Evolutionary conservation across 192 early-diverging fungal genomes (phyloP), one percentile per base, ranked within the genome.

Genomic region (Piromyces finnis): DNA sequence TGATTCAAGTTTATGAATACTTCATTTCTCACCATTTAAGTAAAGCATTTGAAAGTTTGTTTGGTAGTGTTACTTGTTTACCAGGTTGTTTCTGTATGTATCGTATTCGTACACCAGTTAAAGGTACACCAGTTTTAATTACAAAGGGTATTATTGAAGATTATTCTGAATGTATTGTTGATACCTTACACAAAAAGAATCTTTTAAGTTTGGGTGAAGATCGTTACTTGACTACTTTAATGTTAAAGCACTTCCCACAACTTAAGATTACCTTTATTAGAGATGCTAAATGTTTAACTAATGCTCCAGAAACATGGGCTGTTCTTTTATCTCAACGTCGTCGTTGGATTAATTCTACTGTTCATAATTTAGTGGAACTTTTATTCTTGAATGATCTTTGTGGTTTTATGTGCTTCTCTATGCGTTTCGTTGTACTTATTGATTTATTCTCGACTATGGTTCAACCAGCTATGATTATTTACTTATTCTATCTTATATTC

Each of bases 21-120:
- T 98, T 94, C 86, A 97, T 98, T 83, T 94, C 92, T 68, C 97
- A 98, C 89, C 95, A 98, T 83, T 87, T 98, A 82, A 92, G 95
- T 51, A 98, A 98, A 85, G 94, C 97, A 9, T 98, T 98, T 81
- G 97, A 98, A 87, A 97, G 95, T 26, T 89, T 98, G 26, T 98
- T 98, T 82, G 97, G 97, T 16, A 95, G 93, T 29, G 97, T 98
- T 26, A 96, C 97, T 11, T 99, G 98, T 89, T 87, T 99, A 81
- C 97, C 97, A 28, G 97, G 97, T 78, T 98, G 98, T 91, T 99
- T 99, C 92, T 94, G 92, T 83, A 97, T 99, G 98, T 99, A 99
- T 85, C 93, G 98, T 78, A 88, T 99, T 36, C 93, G 94, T 78
- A 93, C 95, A 15, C 90, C 96, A 14, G 91, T 92, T 39, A 92